Evolutionary conservation across 2,329 filamentous ascomycete genomes (phyloP).

Genomic region (Claviceps spartinae): DNA sequence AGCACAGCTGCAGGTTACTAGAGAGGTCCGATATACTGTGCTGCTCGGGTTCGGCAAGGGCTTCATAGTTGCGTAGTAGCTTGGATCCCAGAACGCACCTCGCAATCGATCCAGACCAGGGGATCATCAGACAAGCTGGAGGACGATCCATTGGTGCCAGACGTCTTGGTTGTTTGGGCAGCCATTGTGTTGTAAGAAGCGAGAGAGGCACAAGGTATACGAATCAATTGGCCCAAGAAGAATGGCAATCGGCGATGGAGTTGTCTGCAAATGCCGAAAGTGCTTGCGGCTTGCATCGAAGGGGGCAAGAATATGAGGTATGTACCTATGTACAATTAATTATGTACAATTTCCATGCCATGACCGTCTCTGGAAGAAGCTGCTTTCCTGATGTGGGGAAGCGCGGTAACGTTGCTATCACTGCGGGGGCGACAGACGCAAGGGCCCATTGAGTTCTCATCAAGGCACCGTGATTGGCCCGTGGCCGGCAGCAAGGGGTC

Average conservation of each 20-base stretch:
- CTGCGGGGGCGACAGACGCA: too few species aligned
- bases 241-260: too few species aligned
- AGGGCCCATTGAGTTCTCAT: conserved; percentile 6
- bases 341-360: too few species aligned
- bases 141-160: neutral
- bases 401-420: too few species aligned
- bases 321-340: too few species aligned
- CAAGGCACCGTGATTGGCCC: conserved; percentile 4
- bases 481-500: neutral
- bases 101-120: conserved; percentile 73
- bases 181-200: neutral
- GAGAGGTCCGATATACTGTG: neutral
- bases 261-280: too few species aligned
- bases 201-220: neutral
- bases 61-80: neutral
- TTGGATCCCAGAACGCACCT: conserved; percentile 21
- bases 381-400: too few species aligned
- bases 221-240: neutral
- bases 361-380: too few species aligned
- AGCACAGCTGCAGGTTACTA: neutral
- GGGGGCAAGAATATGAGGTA: too few species aligned
- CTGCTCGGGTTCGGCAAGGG: neutral
- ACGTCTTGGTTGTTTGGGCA: neutral
- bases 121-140: conserved; percentile 33
- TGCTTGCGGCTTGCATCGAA: too few species aligned